Conservation (phyloP, 1,284 basidiomycete genomes). For the Rhizoctonia solani region DNA sequence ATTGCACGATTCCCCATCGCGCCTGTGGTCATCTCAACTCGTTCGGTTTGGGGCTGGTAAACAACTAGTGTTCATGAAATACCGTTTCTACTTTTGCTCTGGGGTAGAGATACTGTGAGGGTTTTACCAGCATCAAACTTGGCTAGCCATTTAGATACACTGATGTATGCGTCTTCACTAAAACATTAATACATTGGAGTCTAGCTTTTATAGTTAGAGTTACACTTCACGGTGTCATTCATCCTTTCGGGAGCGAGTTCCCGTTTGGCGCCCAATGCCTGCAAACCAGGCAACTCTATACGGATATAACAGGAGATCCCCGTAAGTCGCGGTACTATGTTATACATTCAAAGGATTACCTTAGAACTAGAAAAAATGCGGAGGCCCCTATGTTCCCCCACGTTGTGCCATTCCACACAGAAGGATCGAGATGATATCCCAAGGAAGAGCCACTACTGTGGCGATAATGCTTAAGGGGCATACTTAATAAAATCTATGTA, state of each 20-base stretch:
- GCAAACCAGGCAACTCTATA: constrained; percentile 24
- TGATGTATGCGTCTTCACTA: too few relatives aligned
- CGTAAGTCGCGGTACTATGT: neutral
- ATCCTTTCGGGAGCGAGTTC: neutral
- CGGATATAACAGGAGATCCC: neutral
- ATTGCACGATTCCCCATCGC: neutral
- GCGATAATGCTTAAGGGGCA: constrained; percentile 55
- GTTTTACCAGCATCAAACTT: too few relatives aligned
- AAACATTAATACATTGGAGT: neutral
- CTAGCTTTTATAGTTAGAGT: neutral
- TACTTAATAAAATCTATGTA: constrained; percentile 5
- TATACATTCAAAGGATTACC: constrained; percentile 50
- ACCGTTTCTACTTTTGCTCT: too few relatives aligned
- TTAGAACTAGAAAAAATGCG: constrained; percentile 57
- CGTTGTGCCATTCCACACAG: constrained; percentile 68
- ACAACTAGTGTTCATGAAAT: too few relatives aligned
- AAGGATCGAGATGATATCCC: constrained; percentile 56
- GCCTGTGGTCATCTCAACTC: too few relatives aligned
- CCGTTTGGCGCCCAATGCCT: constrained; percentile 16
- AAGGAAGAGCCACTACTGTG: constrained; percentile 62
- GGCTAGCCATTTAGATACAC: too few relatives aligned
- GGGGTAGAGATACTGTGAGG: too few relatives aligned
- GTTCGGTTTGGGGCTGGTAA: neutral
- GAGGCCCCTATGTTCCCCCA: constrained; percentile 74
- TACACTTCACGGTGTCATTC: neutral